Conservation (phyloP, 257 asterid species). For the Solanum ahanhuiri region DNA sequence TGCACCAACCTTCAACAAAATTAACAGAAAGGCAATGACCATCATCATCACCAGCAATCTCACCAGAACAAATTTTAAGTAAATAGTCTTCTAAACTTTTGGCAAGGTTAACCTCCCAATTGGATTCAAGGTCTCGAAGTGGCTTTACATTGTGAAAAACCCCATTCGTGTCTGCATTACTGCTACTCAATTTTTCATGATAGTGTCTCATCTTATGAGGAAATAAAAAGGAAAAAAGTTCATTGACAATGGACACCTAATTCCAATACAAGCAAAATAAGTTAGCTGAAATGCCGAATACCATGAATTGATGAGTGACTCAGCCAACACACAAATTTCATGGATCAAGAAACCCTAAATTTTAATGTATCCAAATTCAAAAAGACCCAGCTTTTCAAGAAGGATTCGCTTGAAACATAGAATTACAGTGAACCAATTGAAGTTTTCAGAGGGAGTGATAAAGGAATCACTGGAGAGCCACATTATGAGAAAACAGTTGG, state of each 20-base stretch:
- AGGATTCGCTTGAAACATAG: not conserved
- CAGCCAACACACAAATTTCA: not conserved
- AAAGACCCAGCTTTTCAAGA: not conserved
- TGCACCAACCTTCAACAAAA: conserved; percentile 66
- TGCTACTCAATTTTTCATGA: conserved; percentile 25
- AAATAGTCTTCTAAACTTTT: conserved; percentile 70
- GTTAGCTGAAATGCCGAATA: too few relatives aligned
- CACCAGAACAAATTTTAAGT: conserved; percentile 76
- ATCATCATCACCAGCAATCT: conserved; percentile 41
- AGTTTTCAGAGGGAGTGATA: not conserved
- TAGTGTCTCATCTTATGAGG: conserved; percentile 29
- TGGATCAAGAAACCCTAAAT: not conserved
- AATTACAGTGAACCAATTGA: not conserved
- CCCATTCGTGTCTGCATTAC: conserved; percentile 19
- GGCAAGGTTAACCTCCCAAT: conserved; percentile 15
- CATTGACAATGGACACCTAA: not conserved
- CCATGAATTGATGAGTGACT: not conserved
- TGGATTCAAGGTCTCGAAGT: conserved; percentile 48
- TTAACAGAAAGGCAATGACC: conserved; percentile 37
- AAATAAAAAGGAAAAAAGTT: not conserved
- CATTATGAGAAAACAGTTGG: not conserved
- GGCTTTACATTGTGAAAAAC: conserved; percentile 56
- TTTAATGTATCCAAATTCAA: not conserved
- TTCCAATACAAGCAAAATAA: not conserved
- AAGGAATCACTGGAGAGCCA: not conserved